Conservation (phyloP, 1,284 basidiomycete species). For the Pseudomicrostroma phylloplanum region DNA sequence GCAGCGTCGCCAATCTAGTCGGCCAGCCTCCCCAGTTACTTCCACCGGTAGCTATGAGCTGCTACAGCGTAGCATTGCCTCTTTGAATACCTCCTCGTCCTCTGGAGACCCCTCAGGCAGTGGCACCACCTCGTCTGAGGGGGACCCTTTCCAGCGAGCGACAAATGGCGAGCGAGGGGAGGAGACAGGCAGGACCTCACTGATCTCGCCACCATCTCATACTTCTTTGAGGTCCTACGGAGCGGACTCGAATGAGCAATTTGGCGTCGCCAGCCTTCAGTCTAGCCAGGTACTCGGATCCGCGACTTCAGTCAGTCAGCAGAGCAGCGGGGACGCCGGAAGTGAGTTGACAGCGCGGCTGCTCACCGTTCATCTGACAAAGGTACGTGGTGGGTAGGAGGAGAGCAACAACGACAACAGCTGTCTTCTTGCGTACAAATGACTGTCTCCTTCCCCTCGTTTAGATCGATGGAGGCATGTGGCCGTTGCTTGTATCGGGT, state of each 20-base stretch:
- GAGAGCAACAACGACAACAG: not conserved
- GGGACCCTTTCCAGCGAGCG: no score
- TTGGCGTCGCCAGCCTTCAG: not conserved
- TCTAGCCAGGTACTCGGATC: not conserved
- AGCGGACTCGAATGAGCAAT: not conserved
- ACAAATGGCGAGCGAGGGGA: no score
- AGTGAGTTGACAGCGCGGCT: not conserved
- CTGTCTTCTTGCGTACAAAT: not conserved
- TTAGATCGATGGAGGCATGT: constrained; percentile 14
- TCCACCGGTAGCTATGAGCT: constrained; percentile 6
- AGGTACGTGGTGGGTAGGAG: not conserved
- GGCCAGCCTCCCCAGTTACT: not conserved
- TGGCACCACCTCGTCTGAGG: no score
- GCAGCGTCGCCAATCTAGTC: not conserved
- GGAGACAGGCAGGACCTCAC: not conserved
- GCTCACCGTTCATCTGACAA: constrained; percentile 3
- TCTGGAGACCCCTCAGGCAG: not conserved
- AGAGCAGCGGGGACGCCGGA: not conserved
- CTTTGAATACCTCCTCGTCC: not conserved
- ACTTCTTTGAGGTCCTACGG: not conserved
- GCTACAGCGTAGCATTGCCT: not conserved
- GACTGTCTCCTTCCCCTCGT: not conserved
- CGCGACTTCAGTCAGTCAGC: not conserved
- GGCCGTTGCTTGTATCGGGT: constrained; percentile 12
- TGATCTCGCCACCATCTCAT: not conserved